Evolutionary conservation across 371 early-diverging fungal species (phyloP), one percentile per base, ranked within the genome.

Genomic region (Batrachochytrium dendrobatidis): DNA sequence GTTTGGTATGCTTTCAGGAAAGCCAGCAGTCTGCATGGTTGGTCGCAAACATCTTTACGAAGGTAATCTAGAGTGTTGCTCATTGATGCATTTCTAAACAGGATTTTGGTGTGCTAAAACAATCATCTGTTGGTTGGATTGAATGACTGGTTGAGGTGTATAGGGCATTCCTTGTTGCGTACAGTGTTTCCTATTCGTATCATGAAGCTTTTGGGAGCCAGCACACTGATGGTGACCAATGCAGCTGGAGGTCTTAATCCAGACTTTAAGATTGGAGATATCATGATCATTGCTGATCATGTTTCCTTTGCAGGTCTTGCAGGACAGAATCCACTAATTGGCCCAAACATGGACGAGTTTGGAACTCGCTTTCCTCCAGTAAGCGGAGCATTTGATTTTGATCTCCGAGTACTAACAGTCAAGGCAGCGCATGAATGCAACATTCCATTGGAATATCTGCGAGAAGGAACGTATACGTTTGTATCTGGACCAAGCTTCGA

Each of bases 341-440:
- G 96, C 12, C 86, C 84, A 62, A 96, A 96, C 74, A 58, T 89
- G 39, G 77, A 75, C 33, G 68, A 63, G 33, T 94, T 95, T 66
- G 96, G 96, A 25, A 77, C 90, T 3, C 87, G 96, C n/a, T 96
- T 96, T 81, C 91, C 92, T 33, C 80, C 95, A 30, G 83, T 87
- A 26, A 87, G 89, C 2, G 89, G 92, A 60, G 88, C 91, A n/a
- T 95, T 94, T 71, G 87, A 86, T 59, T 86, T 84, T 46, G 80
- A 85, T 6, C 79, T 94, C 53, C 89, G 94, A 55, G 74, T 82
- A 28, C 53, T 84, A 0, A 66, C 69, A 24, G 56, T 67, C 62
- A 55, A 67, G 53, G 61, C 66, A 26, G 69, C 71, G 28, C 32
- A 29, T 8, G 62, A 24, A 8, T 52, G 62, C 20, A 64, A 66